Evolutionary conservation across 2,329 filamentous ascomycete genomes (phyloP), one percentile per base, ranked within the genome.

Genomic region (Domatiomyces catenatus): DNA sequence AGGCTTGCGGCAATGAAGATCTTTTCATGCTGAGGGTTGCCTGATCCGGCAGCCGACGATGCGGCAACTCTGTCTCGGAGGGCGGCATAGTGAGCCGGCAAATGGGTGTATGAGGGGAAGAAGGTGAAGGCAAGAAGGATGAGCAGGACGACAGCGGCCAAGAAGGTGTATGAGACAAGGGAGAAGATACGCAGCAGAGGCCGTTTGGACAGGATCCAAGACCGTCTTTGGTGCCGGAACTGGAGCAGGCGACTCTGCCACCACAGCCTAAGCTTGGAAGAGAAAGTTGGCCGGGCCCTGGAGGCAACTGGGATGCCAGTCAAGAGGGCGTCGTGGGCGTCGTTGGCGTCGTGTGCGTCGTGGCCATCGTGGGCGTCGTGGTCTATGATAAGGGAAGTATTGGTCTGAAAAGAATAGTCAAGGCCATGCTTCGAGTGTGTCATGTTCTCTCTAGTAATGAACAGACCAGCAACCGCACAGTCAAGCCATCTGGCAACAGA

Each of bases 1-100:
- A 88, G 71, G 59, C 80, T 84, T 15, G 83, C 77, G 1, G 80
- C 80, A 48, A 88, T 83, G 60, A 83, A 87, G n/a, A 87, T 69
- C 59, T 79, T 83, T 62, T 86, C 80, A 47, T 76, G 70, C 49
- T 69, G 64, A 1, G 69, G 60, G 55, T 80, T 80, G 6, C 69
- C 75, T 46, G 73, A 61, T 3, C 70, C 71, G 4, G 63, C 54
- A 5, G 56, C 50, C 19, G 61, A 56, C 19, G 65, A 68, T 24
- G 59, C 58, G 20, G 60, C 50, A 3, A 64, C 60, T 7, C 59
- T 56, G 26, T 61, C 53, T 48, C 62, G 63, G 15, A 71, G 62
- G 3, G 59, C 63, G 42, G 65, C 52, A 58, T 80, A 80, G 60
- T 77, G 75, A 7, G 67, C 56, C 5, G 77, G 77, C 15, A 67